Percentiles rank a stretch among this genome's conserved stretches.
These are phyloP conservation scores for Tricholoma saponaceum DNA, from an alignment of 768 basidiomycete genomes.

Conservation along the genomic window DNA sequence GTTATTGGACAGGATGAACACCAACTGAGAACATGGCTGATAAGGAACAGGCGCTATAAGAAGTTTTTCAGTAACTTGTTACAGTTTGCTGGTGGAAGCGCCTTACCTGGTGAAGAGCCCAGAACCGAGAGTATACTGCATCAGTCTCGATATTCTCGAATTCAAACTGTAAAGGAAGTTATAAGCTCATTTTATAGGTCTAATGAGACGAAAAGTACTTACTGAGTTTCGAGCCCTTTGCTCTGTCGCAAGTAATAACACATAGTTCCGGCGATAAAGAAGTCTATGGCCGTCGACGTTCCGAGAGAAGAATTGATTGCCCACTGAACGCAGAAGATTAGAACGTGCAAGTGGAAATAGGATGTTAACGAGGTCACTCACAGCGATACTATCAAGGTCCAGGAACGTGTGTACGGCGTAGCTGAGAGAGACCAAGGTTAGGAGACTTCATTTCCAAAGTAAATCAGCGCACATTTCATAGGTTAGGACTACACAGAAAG, in stretches of 20 bases:
- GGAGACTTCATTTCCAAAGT: neutral
- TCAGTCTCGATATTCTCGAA: constrained; percentile 28
- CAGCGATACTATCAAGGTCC: constrained; percentile 27
- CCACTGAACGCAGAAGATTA: constrained; percentile 28
- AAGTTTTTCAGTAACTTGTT: neutral
- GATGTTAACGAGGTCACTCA: constrained; percentile 14
- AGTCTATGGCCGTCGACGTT: constrained; percentile 40
- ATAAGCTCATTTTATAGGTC: neutral
- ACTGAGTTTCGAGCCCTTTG: constrained; percentile 21
- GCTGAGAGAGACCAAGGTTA: constrained; percentile 12
- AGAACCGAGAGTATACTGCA: constrained; percentile 24
- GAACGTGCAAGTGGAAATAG: neutral
- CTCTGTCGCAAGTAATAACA: constrained; percentile 30
- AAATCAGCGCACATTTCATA: constrained; percentile 29
- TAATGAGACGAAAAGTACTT: neutral
- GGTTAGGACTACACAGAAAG: constrained; percentile 23
- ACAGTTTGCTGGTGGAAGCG: neutral
- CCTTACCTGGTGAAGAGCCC: constrained; percentile 21
- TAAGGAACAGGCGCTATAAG: constrained; percentile 38
- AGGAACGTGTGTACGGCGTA: constrained; percentile 27
- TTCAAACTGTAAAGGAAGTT: constrained; percentile 17
- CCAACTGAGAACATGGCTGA: constrained; percentile 38
- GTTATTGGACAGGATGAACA: neutral
- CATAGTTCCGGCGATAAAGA: constrained; percentile 33
- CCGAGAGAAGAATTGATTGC: constrained; percentile 37